Conservation (phyloP, 371 early-diverging fungal genomes). For the Agmasoma carcini region DNA sequence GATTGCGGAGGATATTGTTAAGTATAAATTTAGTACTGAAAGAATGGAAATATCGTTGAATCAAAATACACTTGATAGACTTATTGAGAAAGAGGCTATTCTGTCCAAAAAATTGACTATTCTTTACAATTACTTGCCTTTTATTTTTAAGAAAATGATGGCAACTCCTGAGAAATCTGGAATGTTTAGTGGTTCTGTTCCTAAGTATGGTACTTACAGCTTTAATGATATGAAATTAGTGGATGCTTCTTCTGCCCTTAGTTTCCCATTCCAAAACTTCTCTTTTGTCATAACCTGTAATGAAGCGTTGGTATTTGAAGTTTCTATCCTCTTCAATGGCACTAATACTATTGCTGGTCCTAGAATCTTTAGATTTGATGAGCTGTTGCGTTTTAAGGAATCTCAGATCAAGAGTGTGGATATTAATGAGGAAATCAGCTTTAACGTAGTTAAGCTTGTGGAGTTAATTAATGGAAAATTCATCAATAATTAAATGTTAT, state of each 20-base stretch:
- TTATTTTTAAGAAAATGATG: constrained; percentile 33
- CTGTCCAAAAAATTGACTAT: constrained; percentile 62
- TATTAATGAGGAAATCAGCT: constrained; percentile 24
- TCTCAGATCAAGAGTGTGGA: constrained; percentile 12
- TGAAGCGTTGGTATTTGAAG: constrained; percentile 23
- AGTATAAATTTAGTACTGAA: constrained; percentile 14
- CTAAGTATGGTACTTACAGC: constrained; percentile 86
- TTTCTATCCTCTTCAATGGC: constrained; percentile 32
- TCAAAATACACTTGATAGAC: constrained; percentile 38
- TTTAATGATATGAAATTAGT: constrained; percentile 74
- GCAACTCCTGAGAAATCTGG: constrained; percentile 12
- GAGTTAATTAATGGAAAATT: constrained; percentile 50
- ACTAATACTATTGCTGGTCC: constrained; percentile 13
- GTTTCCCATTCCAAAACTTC: too few relatives aligned
- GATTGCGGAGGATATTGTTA: constrained; percentile 42
- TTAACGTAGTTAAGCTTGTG: constrained; percentile 33
- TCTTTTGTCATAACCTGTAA: constrained; percentile 31
- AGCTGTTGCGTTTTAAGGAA: constrained; percentile 35
- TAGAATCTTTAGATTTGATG: constrained; percentile 42
- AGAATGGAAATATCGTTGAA: constrained; percentile 47
- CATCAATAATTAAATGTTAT: constrained; percentile 25
- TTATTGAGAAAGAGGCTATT: constrained; percentile 59
- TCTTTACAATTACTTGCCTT: constrained; percentile 46
- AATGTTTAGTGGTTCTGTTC: constrained; percentile 39
- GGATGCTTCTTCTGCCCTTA: too few relatives aligned